phyloP scores from a whole-genome alignment of 2,329 filamentous ascomycete genomes.

The Tothia fuscella region DNA sequence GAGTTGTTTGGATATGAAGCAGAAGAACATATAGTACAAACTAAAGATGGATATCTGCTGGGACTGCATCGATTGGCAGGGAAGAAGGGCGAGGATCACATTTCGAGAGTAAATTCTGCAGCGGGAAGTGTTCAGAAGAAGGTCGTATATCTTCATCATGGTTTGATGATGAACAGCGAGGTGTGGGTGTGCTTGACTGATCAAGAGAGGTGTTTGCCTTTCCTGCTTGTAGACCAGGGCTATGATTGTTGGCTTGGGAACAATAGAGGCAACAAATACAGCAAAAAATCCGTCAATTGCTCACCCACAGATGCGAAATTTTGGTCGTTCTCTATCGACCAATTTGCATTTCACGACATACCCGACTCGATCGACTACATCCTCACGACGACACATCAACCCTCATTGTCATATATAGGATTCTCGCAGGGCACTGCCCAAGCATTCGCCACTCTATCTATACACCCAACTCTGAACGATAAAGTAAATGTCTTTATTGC shows the following conservation, averaged over 20 bases:
- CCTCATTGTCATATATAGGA: slow-evolving; percentile 85
- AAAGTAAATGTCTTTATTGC: slow-evolving; percentile 95
- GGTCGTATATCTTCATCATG: slow-evolving; percentile 90
- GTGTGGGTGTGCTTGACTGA: slow-evolving; percentile 95
- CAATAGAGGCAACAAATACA: slow-evolving; percentile 98
- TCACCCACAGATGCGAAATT: slow-evolving; percentile 68
- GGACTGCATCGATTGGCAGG: slow-evolving; percentile 81
- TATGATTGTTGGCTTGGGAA: slow-evolving; percentile 98
- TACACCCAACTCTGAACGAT: slow-evolving; percentile 82
- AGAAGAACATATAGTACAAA: slow-evolving; percentile 94
- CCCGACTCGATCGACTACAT: slow-evolving; percentile 91
- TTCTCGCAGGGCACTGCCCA: slow-evolving; percentile 97
- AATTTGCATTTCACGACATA: slow-evolving; percentile 96
- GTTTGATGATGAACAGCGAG: slow-evolving; percentile 95
- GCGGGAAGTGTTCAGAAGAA: slow-evolving; percentile 59
- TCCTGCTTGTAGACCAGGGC: slow-evolving; percentile 75
- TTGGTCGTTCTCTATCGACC: slow-evolving; percentile 97
- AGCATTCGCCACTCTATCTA: slow-evolving; percentile 84
- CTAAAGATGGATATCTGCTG: slow-evolving; percentile 82
- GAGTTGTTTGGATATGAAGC: slow-evolving; percentile 82
- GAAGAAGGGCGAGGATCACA: slow-evolving; percentile 60
- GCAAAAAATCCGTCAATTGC: slow-evolving; percentile 74
- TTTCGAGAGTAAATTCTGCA: slow-evolving; percentile 62
- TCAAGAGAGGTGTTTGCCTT: slow-evolving; percentile 72
- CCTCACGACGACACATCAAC: slow-evolving; percentile 66